Base-by-base conservation (phyloP, 1,284 basidiomycete species). In the Agroathelia rolfsii region DNA sequence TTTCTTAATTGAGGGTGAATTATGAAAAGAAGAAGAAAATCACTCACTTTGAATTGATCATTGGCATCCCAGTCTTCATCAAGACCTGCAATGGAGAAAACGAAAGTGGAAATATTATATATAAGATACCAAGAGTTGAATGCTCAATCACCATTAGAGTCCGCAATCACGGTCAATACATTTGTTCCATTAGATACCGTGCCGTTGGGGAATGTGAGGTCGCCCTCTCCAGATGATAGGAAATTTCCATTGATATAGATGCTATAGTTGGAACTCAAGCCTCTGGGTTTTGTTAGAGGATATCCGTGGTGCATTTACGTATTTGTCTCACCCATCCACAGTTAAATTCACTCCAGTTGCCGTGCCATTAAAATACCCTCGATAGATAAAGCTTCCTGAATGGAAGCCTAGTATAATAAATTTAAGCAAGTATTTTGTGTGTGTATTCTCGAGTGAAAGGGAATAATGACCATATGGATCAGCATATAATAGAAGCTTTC, bases 261-360 rank as follows among this genome's bases (percentile, higher is more conserved):
- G n/a, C 58, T 60, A 36, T 61, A 64, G 1, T 61, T 64, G 34
- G 59, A 65, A 3, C 58, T 62, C 41, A 52, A 60, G 10, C 64
- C 64, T 9, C 65, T 62, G 28, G 6, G 26, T 20, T 25, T n/a
- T 14, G 8, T 5, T 24, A 30, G 18, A 30, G 30, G 23, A 30
- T 17, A n/a, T 24, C 8, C 13, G 12, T 9, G 17, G 10, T 10
- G 13, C 34, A 29, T 30, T 10, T 9, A 29, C 15, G 12, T 17
- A 27, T 9, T 11, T 17, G 16, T 42, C 42, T 10, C 24, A 62
- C 61, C 62, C 65, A 43, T 67, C 59, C 13, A 68, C 54, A 11
- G 57, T 52, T 5, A 69, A 43, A 26, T 58, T 43, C 4, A 70
- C 53, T 13, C 62, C 64, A 1, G 52, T 58, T 1, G 56, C 56